Base-by-base conservation (phyloP, 2,329 filamentous ascomycete genomes). In the Bisporella sp. region DNA sequence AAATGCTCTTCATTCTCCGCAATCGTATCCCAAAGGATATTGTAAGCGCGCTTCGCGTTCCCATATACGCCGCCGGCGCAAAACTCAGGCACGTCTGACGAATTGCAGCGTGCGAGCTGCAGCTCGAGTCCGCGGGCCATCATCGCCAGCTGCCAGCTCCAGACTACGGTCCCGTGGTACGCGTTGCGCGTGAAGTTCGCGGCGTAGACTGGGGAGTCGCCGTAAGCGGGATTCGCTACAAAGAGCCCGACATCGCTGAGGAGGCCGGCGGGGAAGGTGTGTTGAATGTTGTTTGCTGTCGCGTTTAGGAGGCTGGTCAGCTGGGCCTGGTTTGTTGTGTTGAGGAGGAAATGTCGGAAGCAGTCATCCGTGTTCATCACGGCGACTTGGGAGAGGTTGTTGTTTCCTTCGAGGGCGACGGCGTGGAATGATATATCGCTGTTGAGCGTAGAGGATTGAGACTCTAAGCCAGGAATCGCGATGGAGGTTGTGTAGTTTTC, bases 331-430 rank as follows among this genome's bases (percentile, higher is more conserved):
- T 82, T 72, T 1, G 79, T 81, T 0, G 75, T 73, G 58, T 84
- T 82, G 35, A 84, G 69, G 1, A 85, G 66, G 62, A 83, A 84
- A 50, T 77, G 75, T 1, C 79, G 77, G 68, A 84, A 85, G 47
- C 75, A 81, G 52, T 80, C 77, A 54, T 85, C 82, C 0, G 78
- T 82, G 61, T 85, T 81, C 71, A 83, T 79, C 13, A 84, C 72
- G 31, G 70, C 67, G 1, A 84, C 77, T 12, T 76, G 62, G 1
- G 71, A 60, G 31, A 75, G 69, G 28, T 74, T 67, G 44, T 73
- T 65, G 51, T 73, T 70, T 2, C 74, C 79, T 4, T 81, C 72
- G 0, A 85, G 71, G 0, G 80, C 70, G 2, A 85, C 61, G 4
- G 73, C 78, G 53, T 84, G 75, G 65, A 78, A 81, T 1, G 66